Percentiles rank a stretch among this genome's conserved stretches.
These are phyloP conservation scores for Saxophila tyrrhenica DNA, from an alignment of 495 filamentous ascomycete genomes.

Conservation along the genomic window DNA sequence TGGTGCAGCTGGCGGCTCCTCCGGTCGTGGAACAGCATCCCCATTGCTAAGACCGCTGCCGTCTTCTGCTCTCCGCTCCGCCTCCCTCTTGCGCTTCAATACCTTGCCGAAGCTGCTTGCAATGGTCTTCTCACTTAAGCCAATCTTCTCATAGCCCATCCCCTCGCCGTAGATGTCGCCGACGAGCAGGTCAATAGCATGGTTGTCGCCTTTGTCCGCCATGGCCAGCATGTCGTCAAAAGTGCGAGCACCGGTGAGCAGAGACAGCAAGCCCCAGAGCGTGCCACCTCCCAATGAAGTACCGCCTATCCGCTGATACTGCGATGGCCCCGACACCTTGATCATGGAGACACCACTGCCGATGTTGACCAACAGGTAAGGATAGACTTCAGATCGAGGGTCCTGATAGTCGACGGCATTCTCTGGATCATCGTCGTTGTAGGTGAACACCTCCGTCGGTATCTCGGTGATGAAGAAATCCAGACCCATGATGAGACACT, in stretches of 20 bases:
- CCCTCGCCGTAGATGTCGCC: slow-evolving; percentile 97
- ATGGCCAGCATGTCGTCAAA: slow-evolving; percentile 95
- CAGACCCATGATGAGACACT: slow-evolving; percentile 93
- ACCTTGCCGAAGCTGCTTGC: slow-evolving; percentile 96
- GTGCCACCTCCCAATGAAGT: slow-evolving; percentile 93
- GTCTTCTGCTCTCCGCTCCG: slow-evolving; percentile 68
- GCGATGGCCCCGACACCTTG: slow-evolving; percentile 80
- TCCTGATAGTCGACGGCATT: slow-evolving; percentile 49
- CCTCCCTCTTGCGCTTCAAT: slow-evolving; percentile 69
- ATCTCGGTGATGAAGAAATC: slow-evolving; percentile 99
- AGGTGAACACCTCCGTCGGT: slow-evolving; percentile 90
- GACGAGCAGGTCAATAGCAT: slow-evolving; percentile 89
- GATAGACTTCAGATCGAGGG: slow-evolving; percentile 67
- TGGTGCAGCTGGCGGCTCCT: slow-evolving; percentile 6
- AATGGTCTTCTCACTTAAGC: slow-evolving; percentile 84
- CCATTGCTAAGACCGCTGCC: slow-evolving; percentile 49
- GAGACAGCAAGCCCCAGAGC: slow-evolving; percentile 83
- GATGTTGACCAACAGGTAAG: slow-evolving; percentile 95
- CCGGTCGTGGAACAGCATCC: slow-evolving; percentile 24
- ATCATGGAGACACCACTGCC: slow-evolving; percentile 98
- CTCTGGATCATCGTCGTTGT: slow-evolving; percentile 80
- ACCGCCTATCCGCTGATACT: slow-evolving; percentile 82
- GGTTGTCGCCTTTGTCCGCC: slow-evolving; percentile 88
- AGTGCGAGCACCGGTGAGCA: slow-evolving; percentile 77
- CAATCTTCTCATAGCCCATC: slow-evolving; percentile 88